Conservation (phyloP, 2,329 filamentous ascomycete species). For the Venturia aucupariae region DNA sequence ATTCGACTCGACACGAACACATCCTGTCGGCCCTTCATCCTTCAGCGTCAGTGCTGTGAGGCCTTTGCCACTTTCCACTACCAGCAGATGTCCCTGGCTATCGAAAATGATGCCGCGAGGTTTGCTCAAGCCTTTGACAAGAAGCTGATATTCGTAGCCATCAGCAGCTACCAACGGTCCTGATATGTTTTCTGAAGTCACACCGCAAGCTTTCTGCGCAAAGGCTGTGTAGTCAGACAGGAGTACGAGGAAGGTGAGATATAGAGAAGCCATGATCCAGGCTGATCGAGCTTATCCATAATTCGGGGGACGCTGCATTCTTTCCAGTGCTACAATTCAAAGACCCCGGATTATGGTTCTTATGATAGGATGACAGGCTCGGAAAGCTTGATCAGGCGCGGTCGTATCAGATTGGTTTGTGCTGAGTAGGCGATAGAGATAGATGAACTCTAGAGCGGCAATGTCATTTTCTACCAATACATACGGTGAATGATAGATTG, state of each 20-base stretch:
- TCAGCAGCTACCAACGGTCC: neutral
- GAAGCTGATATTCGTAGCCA: constrained; percentile 19
- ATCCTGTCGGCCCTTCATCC: constrained; percentile 21
- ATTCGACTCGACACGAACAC: constrained; percentile 19
- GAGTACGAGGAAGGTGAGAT: neutral
- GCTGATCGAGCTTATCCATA: neutral
- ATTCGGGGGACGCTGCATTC: no score
- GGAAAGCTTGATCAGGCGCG: neutral
- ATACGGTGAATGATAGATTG: no score
- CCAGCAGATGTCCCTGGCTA: constrained; percentile 30
- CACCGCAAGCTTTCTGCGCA: neutral
- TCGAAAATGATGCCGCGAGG: constrained; percentile 35
- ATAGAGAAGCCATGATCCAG: neutral
- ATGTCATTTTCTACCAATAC: neutral
- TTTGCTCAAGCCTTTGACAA: constrained; percentile 29
- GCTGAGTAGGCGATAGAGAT: neutral
- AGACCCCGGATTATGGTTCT: neutral
- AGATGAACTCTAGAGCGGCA: neutral
- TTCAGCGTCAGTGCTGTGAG: constrained; percentile 31
- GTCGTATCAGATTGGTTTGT: neutral
- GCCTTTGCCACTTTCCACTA: constrained; percentile 31
- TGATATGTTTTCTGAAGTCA: neutral
- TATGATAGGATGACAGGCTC: neutral
- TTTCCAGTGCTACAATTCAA: neutral
- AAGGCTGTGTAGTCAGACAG: neutral